Evolutionary conservation across 2,329 filamentous ascomycete genomes (phyloP).

Genomic region (Leptographium wingfieldii): DNA sequence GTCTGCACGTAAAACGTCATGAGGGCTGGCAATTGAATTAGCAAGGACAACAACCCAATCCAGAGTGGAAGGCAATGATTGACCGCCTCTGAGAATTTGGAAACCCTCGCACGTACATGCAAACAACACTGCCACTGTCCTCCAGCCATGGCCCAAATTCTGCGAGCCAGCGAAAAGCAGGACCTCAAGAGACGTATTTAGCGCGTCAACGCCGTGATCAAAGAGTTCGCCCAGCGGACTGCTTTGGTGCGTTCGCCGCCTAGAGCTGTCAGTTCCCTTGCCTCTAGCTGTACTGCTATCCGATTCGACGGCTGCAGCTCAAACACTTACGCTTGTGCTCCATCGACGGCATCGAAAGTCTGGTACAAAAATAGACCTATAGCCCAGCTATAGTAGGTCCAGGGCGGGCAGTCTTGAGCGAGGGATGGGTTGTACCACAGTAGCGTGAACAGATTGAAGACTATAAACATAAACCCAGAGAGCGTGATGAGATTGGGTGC

Average conservation of each 20-base stretch:
- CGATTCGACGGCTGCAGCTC: too few relatives aligned
- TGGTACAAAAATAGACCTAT: slow-evolving; percentile 88
- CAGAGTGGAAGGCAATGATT: not conserved
- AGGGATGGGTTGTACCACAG: slow-evolving; percentile 94
- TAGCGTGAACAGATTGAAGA: slow-evolving; percentile 79
- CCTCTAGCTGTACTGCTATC: not conserved
- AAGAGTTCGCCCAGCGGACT: slow-evolving; percentile 93
- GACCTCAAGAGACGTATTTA: slow-evolving; percentile 90
- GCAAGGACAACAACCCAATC: not conserved
- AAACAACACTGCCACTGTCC: slow-evolving; percentile 72
- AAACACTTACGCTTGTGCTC: slow-evolving; percentile 67
- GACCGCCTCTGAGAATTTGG: not conserved
- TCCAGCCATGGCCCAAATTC: slow-evolving; percentile 89
- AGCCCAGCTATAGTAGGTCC: slow-evolving; percentile 93
- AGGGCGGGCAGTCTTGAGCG: slow-evolving; percentile 82
- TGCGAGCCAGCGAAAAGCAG: slow-evolving; percentile 84
- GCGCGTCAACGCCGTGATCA: slow-evolving; percentile 91
- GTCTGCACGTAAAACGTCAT: slow-evolving; percentile 98
- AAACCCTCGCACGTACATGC: slow-evolving; percentile 45
- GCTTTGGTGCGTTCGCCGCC: slow-evolving; percentile 78
- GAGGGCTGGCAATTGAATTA: slow-evolving; percentile 42
- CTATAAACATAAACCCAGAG: slow-evolving; percentile 78
- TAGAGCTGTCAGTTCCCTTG: slow-evolving; percentile 20
- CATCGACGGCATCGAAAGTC: slow-evolving; percentile 96
- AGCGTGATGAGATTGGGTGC: slow-evolving; percentile 81